A percentile compares a stretch with the other conserved stretches of the same genome.
phyloP scores from a whole-genome alignment of 1,284 basidiomycete species.

The Microbotryum scabiosae region DNA sequence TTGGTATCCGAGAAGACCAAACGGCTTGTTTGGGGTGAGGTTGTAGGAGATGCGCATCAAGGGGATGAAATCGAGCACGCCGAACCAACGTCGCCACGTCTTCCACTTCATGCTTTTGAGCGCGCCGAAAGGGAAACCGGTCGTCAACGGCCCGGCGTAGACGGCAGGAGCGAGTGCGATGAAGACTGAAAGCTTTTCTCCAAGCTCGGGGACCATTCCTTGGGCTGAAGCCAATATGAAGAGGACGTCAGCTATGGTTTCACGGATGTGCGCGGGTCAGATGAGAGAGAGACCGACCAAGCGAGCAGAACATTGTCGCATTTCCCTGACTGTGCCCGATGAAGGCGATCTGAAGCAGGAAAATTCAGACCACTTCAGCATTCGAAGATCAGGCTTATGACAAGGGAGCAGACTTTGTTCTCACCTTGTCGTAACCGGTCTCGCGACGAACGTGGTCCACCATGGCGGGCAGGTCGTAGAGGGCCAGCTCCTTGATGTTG shows the following conservation, averaged over 20 bases:
- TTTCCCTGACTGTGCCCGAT: conserved; percentile 58
- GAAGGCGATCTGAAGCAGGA: conserved; percentile 46
- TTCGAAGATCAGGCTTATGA: neutral
- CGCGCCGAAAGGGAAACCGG: conserved; percentile 51
- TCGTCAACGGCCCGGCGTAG: conserved; percentile 53
- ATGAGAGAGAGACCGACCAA: conserved; percentile 24
- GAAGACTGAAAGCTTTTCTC: conserved; percentile 50
- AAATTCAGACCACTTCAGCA: conserved; percentile 17
- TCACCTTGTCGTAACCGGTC: conserved; percentile 51
- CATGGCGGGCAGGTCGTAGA: conserved; percentile 54
- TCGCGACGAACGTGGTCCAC: conserved; percentile 51
- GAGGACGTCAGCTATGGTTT: neutral
- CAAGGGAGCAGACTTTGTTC: conserved; percentile 6
- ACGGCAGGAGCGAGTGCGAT: conserved; percentile 55
- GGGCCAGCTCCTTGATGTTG: conserved; percentile 54
- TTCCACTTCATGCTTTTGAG: conserved; percentile 50
- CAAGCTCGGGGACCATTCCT: conserved; percentile 52
- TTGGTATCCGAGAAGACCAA: conserved; percentile 46
- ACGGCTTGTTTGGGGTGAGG: conserved; percentile 45
- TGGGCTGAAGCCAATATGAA: conserved; percentile 45
- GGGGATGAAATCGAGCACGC: conserved; percentile 55
- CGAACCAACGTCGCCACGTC: conserved; percentile 51
- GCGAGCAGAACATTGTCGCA: conserved; percentile 44
- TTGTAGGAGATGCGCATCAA: conserved; percentile 55
- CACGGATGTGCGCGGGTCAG: neutral